Conservation (phyloP, 768 basidiomycete species). For the Hericium coralloides region DNA sequence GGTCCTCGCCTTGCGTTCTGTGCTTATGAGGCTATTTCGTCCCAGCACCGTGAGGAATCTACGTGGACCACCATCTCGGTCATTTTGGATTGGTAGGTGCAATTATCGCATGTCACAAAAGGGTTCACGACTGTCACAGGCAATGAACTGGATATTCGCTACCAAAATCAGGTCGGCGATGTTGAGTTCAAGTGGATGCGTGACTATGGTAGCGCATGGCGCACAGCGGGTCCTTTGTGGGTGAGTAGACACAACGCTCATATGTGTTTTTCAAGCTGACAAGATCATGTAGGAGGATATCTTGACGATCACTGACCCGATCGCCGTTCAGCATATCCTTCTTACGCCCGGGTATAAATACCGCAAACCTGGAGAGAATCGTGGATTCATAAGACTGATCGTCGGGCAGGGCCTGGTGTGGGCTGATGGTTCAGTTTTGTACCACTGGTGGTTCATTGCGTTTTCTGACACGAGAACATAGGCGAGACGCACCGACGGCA, state of each 20-base stretch:
- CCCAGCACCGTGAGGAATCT: background rate
- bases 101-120: background rate
- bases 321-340: conserved; percentile 9
- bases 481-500: background rate
- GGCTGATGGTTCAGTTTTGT: background rate
- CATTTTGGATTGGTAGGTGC: background rate
- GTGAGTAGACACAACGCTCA: conserved; percentile 7
- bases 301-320: conserved; percentile 8
- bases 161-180: conserved; percentile 22
- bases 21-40: no score
- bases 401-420: background rate
- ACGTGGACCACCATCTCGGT: background rate
- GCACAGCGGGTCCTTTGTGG: conserved; percentile 11
- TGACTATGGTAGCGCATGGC: conserved; percentile 20
- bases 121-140: conserved; percentile 9
- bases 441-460: background rate
- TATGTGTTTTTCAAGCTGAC: background rate
- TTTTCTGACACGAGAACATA: background rate
- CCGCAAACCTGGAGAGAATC: conserved; percentile 20
- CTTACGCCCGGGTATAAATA: conserved; percentile 8
- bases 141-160: conserved; percentile 14
- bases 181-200: conserved; percentile 16
- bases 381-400: background rate
- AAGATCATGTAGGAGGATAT: background rate
- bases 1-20: no score